Conservation (phyloP, 2,329 filamentous ascomycete species). For the Cucurbitaria berberidis region DNA sequence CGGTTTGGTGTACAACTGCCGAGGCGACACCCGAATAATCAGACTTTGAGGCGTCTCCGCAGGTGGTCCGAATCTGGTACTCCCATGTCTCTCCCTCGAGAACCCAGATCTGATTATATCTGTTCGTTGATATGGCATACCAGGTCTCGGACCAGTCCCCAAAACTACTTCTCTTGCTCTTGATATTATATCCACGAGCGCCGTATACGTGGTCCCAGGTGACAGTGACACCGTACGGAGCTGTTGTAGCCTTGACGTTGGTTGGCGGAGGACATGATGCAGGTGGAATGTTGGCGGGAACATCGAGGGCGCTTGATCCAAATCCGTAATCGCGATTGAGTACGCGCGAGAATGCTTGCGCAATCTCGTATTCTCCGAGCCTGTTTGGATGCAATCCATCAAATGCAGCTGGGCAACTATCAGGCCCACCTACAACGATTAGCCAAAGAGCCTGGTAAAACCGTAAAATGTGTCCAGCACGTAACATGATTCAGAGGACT, state of each 20-base stretch:
- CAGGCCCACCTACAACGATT: not conserved
- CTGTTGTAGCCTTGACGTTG: not conserved
- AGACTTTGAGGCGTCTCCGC: constrained; percentile 1
- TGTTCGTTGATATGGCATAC: not conserved
- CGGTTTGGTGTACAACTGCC: constrained; percentile 1
- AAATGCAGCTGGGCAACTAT: constrained; percentile 4
- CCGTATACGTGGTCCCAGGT: constrained; percentile 4
- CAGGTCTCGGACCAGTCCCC: constrained; percentile 4
- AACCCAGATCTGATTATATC: constrained; percentile 6
- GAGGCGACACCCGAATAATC: not conserved
- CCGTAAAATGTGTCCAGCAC: not conserved
- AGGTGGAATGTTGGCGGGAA: constrained; percentile 6
- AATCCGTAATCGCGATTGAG: constrained; percentile 6
- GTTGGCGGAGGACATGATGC: not conserved
- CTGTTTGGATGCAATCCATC: constrained; percentile 14
- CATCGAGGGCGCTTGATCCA: not conserved
- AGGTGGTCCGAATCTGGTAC: constrained; percentile 7
- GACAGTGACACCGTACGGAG: constrained; percentile 3
- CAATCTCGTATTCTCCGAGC: constrained; percentile 16
- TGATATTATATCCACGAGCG: constrained; percentile 8
- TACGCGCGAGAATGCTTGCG: constrained; percentile 6
- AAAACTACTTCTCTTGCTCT: constrained; percentile 1
- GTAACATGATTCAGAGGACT: no score
- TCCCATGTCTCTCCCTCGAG: constrained; percentile 12
- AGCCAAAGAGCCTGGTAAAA: not conserved